Conservation (phyloP, 1,139 yeast species). For the Lipomyces yarrowii region DNA sequence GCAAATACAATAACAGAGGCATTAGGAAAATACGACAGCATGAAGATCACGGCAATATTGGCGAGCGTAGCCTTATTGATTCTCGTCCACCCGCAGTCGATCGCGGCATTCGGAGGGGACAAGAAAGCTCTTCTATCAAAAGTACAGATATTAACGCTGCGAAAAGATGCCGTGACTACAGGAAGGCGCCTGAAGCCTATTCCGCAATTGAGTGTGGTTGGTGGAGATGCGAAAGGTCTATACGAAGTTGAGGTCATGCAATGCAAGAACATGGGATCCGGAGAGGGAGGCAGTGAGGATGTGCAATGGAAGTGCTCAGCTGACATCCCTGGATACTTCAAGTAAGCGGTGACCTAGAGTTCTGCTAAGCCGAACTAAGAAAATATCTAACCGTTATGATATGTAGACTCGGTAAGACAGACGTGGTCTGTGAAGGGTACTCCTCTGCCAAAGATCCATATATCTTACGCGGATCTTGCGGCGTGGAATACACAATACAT, state of each 20-base stretch:
- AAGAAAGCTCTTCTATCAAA: slow-evolving; percentile 3
- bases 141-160: slow-evolving; percentile 27
- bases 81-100: background rate
- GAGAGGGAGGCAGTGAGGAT: slow-evolving; percentile 18
- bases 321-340: slow-evolving; percentile 19
- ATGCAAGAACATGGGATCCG: slow-evolving; percentile 18
- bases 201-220: background rate
- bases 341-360: background rate
- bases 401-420: slow-evolving; percentile 24
- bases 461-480: slow-evolving; percentile 27
- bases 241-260: slow-evolving; percentile 21
- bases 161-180: slow-evolving; percentile 27
- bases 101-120: background rate
- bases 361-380: background rate
- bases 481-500: slow-evolving; percentile 22
- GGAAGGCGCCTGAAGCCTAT: slow-evolving; percentile 21
- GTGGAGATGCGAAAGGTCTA: slow-evolving; percentile 4
- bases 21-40: background rate
- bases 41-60: background rate
- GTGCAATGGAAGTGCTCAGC: slow-evolving; percentile 23
- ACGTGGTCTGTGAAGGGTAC: slow-evolving; percentile 28
- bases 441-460: slow-evolving; percentile 22
- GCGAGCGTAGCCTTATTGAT: background rate
- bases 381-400: background rate
- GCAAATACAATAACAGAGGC: background rate